A percentile compares a stretch with the other conserved stretches of the same genome.
Conservation (phyloP, 2,329 filamentous ascomycete genomes). For the Hawksworthiomyces lignivorus region DNA sequence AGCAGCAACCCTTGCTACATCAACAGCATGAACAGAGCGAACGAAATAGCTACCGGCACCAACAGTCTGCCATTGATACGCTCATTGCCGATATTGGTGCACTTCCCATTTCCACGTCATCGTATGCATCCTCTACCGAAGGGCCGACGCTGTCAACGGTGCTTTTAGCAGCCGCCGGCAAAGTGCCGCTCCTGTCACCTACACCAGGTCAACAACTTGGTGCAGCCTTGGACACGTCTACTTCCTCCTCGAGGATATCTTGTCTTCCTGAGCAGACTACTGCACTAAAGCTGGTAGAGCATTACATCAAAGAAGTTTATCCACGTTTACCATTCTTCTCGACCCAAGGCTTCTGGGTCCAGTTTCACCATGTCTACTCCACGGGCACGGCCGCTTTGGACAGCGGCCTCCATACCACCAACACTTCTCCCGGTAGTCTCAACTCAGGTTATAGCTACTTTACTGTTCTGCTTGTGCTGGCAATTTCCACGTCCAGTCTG, state of each 20-base stretch:
- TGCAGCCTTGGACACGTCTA: background rate
- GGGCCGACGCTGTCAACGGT: conserved; percentile 17
- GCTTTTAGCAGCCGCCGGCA: conserved; percentile 16
- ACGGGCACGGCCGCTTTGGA: background rate
- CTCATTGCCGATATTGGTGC: conserved; percentile 20
- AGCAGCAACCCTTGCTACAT: background rate
- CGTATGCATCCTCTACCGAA: conserved; percentile 4
- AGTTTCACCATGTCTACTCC: conserved; percentile 18
- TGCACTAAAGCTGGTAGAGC: conserved; percentile 16
- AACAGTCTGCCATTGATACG: conserved; percentile 14
- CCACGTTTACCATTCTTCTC: conserved; percentile 20
- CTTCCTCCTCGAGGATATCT: no score
- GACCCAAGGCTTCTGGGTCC: conserved; percentile 19
- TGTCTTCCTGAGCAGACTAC: conserved; percentile 14
- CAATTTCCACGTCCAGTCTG: conserved; percentile 19
- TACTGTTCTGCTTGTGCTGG: conserved; percentile 18
- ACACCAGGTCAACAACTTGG: background rate
- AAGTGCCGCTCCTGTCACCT: conserved; percentile 4
- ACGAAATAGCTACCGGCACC: no score
- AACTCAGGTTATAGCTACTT: conserved; percentile 17
- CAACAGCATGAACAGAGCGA: no score
- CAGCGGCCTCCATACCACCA: background rate
- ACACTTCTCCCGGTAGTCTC: background rate
- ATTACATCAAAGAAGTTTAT: conserved; percentile 19
- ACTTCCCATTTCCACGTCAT: conserved; percentile 16